Conservation (phyloP, 805 yeast species). For the Sugiyamaella americana region DNA sequence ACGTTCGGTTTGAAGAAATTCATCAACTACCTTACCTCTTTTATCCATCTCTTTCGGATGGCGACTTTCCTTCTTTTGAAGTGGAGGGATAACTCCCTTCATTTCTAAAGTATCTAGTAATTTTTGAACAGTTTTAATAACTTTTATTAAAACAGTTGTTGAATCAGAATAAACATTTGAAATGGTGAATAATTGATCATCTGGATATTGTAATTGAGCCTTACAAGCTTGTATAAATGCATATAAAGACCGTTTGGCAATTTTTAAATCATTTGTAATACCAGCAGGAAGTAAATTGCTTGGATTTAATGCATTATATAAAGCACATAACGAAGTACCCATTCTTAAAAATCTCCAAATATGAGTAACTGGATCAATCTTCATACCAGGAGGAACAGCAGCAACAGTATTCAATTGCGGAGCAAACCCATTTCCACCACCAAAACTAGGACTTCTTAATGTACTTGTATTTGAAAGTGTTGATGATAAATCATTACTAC, state of each 20-base stretch:
- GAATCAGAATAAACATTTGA: constrained; percentile 82
- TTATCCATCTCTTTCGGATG: constrained; percentile 26
- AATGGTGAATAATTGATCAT: constrained; percentile 80
- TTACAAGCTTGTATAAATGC: constrained; percentile 86
- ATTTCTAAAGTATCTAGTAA: constrained; percentile 45
- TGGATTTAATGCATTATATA: constrained; percentile 67
- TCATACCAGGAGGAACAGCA: constrained; percentile 12
- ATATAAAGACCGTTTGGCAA: constrained; percentile 84
- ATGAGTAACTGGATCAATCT: constrained; percentile 84
- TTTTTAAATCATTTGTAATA: constrained; percentile 72
- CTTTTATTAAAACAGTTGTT: constrained; percentile 69
- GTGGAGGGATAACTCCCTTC: constrained; percentile 15
- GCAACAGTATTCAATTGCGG: constrained; percentile 14
- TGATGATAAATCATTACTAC: not conserved
- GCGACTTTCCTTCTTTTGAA: not conserved
- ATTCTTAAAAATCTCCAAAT: constrained; percentile 83
- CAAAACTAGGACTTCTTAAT: constrained; percentile 8
- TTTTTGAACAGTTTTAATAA: constrained; percentile 62
- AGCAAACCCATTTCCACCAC: constrained; percentile 9
- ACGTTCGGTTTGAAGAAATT: constrained; percentile 83
- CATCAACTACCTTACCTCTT: constrained; percentile 73
- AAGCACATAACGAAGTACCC: constrained; percentile 84
- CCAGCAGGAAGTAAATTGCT: constrained; percentile 45
- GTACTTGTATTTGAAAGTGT: constrained; percentile 31
- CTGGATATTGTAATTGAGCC: constrained; percentile 63